Percentiles rank a stretch among this genome's conserved stretches.
Conservation (phyloP, 352 stramenopile genomes). For the Phytophthora colocasiae region DNA sequence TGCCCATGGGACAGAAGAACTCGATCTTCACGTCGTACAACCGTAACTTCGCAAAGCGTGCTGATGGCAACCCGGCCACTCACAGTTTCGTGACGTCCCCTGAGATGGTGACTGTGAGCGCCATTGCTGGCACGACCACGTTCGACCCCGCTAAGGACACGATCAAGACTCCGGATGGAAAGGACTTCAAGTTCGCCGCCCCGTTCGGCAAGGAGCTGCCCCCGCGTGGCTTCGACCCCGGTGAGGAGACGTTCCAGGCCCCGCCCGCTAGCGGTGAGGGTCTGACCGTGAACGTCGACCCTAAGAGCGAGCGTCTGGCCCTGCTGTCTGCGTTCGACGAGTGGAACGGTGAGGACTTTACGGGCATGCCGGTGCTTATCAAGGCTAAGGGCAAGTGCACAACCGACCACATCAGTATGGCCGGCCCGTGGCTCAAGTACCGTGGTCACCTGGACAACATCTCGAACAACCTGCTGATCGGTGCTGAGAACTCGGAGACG, state of each 20-base stretch:
- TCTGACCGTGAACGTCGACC: slow-evolving; percentile 84
- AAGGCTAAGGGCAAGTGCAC: slow-evolving; percentile 97
- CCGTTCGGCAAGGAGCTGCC: slow-evolving; percentile 93
- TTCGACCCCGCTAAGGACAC: slow-evolving; percentile 93
- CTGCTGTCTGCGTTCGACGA: slow-evolving; percentile 89
- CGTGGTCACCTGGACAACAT: slow-evolving; percentile 96
- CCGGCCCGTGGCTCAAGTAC: slow-evolving; percentile 95
- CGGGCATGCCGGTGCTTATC: slow-evolving; percentile 91
- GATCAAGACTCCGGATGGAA: slow-evolving; percentile 86
- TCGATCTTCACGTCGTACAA: slow-evolving; percentile 97
- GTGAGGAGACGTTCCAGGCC: slow-evolving; percentile 94
- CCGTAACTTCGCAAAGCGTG: slow-evolving; percentile 95
- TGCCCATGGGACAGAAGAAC: slow-evolving; percentile 91
- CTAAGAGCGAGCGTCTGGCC: slow-evolving; percentile 87
- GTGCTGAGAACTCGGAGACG: slow-evolving; percentile 93
- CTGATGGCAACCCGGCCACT: slow-evolving; percentile 94
- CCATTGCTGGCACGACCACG: slow-evolving; percentile 89
- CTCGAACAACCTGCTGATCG: slow-evolving; percentile 95
- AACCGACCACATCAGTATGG: slow-evolving; percentile 96
- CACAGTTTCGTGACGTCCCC: slow-evolving; percentile 94
- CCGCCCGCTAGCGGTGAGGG: slow-evolving; percentile 65
- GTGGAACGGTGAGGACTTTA: slow-evolving; percentile 92
- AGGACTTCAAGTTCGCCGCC: slow-evolving; percentile 92
- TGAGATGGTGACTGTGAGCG: slow-evolving; percentile 91
- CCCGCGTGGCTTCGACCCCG: slow-evolving; percentile 89